Conservation (phyloP, 2,329 filamentous ascomycete genomes). For the Alternaria dauci region DNA sequence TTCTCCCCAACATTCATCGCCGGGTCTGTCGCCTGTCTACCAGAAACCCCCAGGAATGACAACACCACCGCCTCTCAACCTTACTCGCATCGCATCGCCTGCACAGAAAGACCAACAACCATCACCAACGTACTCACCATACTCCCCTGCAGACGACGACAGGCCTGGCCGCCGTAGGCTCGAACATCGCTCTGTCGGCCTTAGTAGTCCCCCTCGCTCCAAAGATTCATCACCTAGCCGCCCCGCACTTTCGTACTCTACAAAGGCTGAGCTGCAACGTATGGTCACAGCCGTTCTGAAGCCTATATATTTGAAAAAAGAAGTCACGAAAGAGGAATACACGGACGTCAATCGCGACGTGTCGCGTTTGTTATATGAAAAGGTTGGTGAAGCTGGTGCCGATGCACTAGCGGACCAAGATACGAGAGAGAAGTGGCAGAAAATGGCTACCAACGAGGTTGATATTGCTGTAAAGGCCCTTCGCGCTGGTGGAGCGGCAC, state of each 20-base stretch:
- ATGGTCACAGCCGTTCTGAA: constrained; percentile 86
- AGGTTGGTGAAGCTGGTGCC: constrained; percentile 59
- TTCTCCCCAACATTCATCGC: constrained; percentile 66
- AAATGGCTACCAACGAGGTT: constrained; percentile 80
- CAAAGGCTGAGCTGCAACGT: constrained; percentile 87
- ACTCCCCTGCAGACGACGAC: constrained; percentile 57
- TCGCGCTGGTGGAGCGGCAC: constrained; percentile 18
- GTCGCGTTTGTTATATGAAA: constrained; percentile 85
- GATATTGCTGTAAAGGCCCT: constrained; percentile 68
- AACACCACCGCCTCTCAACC: constrained; percentile 70
- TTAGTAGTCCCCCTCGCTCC: constrained; percentile 58
- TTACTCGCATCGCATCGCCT: constrained; percentile 70
- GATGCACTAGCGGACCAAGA: constrained; percentile 67
- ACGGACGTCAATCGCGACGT: constrained; percentile 90
- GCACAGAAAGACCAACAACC: constrained; percentile 58
- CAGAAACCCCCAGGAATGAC: constrained; percentile 74
- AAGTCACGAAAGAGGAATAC: constrained; percentile 88
- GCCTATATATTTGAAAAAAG: constrained; percentile 80
- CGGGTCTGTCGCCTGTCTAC: constrained; percentile 71
- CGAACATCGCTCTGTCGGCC: constrained; percentile 40
- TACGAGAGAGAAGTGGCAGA: constrained; percentile 75
- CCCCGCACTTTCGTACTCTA: constrained; percentile 73
- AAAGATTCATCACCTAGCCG: constrained; percentile 74
- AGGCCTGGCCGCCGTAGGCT: constrained; percentile 49
- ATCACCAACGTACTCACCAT: constrained; percentile 76